Conservation (phyloP, 331 rosid genomes). For the Telfairia occidentalis region DNA sequence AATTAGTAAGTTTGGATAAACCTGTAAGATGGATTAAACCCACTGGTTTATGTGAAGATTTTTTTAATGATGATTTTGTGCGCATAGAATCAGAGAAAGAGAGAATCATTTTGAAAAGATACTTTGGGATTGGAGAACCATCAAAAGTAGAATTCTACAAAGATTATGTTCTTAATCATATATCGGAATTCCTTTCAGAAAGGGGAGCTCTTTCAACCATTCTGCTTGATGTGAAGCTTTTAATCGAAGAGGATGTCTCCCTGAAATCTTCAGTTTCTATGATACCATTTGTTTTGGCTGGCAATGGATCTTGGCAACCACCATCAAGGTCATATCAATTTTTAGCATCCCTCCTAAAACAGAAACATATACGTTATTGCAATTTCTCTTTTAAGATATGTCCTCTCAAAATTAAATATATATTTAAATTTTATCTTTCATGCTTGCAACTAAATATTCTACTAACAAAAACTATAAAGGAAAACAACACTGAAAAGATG, state of each 20-base stretch:
- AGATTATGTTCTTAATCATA: slow-evolving; percentile 56
- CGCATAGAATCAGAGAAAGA: slow-evolving; percentile 77
- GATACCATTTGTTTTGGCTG: slow-evolving; percentile 68
- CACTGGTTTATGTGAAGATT: slow-evolving; percentile 54
- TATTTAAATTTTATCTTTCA: background rate
- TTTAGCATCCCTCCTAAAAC: background rate
- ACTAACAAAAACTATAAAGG: background rate
- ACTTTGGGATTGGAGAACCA: slow-evolving; percentile 65
- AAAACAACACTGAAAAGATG: background rate
- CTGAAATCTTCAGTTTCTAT: slow-evolving; percentile 51
- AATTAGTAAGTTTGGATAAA: slow-evolving; percentile 57
- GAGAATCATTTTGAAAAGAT: slow-evolving; percentile 53
- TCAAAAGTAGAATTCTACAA: slow-evolving; percentile 68
- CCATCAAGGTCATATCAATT: slow-evolving; percentile 51
- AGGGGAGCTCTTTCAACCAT: slow-evolving; percentile 51
- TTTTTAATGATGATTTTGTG: slow-evolving; percentile 69
- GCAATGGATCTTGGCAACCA: slow-evolving; percentile 87
- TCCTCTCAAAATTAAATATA: too few species aligned
- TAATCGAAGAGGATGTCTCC: slow-evolving; percentile 59
- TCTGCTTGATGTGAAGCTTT: slow-evolving; percentile 58
- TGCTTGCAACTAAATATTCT: background rate
- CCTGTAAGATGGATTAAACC: slow-evolving; percentile 90
- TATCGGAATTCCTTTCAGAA: slow-evolving; percentile 53
- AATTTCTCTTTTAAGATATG: too few species aligned
- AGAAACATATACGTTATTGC: background rate